A percentile compares a stretch with the other conserved stretches of the same genome.
phyloP scores from a whole-genome alignment of 2,329 filamentous ascomycete genomes.

The Arthrobotrys pseudoclavata region DNA sequence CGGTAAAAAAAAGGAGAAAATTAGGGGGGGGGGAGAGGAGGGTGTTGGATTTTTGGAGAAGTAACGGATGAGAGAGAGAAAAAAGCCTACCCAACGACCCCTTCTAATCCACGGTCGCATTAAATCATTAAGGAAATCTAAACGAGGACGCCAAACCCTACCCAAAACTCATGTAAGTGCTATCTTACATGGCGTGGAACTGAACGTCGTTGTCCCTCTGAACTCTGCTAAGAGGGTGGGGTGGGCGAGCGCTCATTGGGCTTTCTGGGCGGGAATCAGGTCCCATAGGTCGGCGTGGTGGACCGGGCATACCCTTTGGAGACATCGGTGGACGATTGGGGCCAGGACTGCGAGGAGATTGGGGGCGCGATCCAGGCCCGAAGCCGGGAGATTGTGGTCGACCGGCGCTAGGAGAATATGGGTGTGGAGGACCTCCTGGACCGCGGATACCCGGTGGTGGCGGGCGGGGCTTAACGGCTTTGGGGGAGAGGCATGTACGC shows the following conservation, averaged over 20 bases:
- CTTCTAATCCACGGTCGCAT: slow-evolving; percentile 29
- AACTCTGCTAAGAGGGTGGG: slow-evolving; percentile 57
- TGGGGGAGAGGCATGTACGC: slow-evolving; percentile 90
- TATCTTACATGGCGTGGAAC: slow-evolving; percentile 57
- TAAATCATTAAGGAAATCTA: slow-evolving; percentile 46
- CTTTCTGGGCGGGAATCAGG: slow-evolving; percentile 49
- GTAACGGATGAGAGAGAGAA: not conserved
- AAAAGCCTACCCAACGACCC: slow-evolving; percentile 25
- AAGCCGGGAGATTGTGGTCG: slow-evolving; percentile 56
- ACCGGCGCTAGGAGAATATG: slow-evolving; percentile 43
- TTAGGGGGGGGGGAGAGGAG: slow-evolving; percentile 7
- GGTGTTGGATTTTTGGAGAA: slow-evolving; percentile 5
- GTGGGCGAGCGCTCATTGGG: slow-evolving; percentile 50
- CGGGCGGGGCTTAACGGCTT: slow-evolving; percentile 87
- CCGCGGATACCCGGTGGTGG: slow-evolving; percentile 48
- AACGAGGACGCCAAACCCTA: slow-evolving; percentile 41
- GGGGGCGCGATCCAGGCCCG: slow-evolving; percentile 47
- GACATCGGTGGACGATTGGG: slow-evolving; percentile 58
- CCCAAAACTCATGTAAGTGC: slow-evolving; percentile 10
- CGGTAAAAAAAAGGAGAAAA: slow-evolving; percentile 3
- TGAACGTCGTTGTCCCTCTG: slow-evolving; percentile 51
- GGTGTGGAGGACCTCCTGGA: slow-evolving; percentile 42
- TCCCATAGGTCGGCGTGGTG: slow-evolving; percentile 50
- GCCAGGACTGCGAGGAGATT: slow-evolving; percentile 57
- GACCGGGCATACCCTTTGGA: slow-evolving; percentile 58